These are phyloP conservation scores for Gillenia trifoliata DNA, from an alignment of 306 rosid species.

Conservation along the genomic window DNA sequence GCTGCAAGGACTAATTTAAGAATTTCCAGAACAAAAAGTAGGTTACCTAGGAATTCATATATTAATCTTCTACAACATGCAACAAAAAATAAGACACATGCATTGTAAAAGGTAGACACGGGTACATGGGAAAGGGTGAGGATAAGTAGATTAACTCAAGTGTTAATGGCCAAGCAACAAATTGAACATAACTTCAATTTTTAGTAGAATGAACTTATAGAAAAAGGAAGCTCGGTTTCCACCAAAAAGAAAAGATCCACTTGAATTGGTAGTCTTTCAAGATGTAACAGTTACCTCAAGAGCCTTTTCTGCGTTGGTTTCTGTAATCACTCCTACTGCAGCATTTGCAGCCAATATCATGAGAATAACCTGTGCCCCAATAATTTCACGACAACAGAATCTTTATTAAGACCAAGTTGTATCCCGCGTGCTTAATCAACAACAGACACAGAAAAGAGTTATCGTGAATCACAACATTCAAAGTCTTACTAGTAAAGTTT, in stretches of 20 bases:
- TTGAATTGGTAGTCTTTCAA: background rate
- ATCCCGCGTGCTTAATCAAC: background rate
- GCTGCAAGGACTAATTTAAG: conserved; percentile 16
- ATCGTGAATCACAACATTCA: background rate
- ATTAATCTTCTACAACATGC: background rate
- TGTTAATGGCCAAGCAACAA: background rate
- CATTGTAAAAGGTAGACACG: background rate
- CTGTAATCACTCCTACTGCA: conserved; percentile 93
- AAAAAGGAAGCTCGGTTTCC: background rate
- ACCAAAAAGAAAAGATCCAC: background rate
- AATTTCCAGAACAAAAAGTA: conserved; percentile 1
- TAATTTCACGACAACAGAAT: conserved; percentile 10
- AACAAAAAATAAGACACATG: background rate
- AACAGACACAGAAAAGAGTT: background rate
- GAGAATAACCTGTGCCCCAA: conserved; percentile 71
- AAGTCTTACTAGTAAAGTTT: conserved; percentile 4
- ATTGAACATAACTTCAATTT: background rate
- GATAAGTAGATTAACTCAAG: background rate
- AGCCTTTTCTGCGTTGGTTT: conserved; percentile 96
- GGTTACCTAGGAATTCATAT: background rate
- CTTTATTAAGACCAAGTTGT: background rate
- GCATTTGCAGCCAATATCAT: conserved; percentile 97
- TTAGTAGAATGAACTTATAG: background rate
- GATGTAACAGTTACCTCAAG: conserved; percentile 61
- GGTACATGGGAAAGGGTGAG: background rate